Evolutionary conservation across 257 asterid species (phyloP).

Genomic region (Primulina huaijiensis): DNA sequence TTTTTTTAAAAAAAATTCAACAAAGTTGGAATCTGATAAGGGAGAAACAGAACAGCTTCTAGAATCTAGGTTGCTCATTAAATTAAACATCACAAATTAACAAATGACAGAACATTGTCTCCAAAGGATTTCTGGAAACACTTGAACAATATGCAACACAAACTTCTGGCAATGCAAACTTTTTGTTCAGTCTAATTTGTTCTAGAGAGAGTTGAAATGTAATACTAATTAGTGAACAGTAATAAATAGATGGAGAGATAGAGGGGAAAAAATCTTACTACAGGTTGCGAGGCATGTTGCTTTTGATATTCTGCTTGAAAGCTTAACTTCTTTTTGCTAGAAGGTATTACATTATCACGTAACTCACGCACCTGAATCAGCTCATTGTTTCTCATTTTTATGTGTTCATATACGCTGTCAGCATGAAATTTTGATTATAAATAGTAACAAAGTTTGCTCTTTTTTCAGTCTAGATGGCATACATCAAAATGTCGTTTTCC

Average conservation of each 20-base stretch:
- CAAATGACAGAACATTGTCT: not conserved
- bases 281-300: slow-evolving; percentile 61
- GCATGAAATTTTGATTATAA: slow-evolving; percentile 34
- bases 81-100: not conserved
- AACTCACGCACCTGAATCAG: slow-evolving; percentile 76
- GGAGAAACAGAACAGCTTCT: not conserved
- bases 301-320: slow-evolving; percentile 59
- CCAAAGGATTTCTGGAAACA: not conserved
- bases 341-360: slow-evolving; percentile 52
- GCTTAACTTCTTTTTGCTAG: slow-evolving; percentile 50
- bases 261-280: slow-evolving; percentile 31
- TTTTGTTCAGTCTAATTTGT: slow-evolving; percentile 10
- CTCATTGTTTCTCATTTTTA: slow-evolving; percentile 31
- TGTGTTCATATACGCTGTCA: slow-evolving; percentile 23
- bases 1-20: no score
- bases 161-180: not conserved
- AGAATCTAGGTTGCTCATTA: not conserved
- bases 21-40: not conserved
- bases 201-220: not conserved
- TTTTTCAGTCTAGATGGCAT: no score
- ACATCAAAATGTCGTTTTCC: no score
- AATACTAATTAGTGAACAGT: not conserved
- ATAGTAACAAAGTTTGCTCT: not conserved
- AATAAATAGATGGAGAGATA: not conserved
- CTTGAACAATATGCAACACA: not conserved